These are phyloP conservation scores for Microbotryum lychnidis-dioicae DNA, from an alignment of 1,284 basidiomycete species.

Conservation along the genomic window DNA sequence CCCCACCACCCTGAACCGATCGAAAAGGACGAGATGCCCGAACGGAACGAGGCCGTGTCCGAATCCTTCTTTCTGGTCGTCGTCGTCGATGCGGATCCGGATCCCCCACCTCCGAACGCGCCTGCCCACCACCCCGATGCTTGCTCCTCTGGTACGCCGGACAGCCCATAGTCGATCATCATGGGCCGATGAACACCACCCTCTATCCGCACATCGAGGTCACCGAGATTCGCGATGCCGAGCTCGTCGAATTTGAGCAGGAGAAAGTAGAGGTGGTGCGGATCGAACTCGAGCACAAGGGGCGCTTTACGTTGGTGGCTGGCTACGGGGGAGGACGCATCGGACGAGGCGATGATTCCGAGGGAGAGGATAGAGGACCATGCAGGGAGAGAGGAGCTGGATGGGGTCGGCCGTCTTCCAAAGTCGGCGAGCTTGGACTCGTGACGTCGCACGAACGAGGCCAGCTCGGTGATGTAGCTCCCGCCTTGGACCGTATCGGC, in stretches of 20 bases:
- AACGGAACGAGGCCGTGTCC: conserved; percentile 36
- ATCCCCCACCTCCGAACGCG: conserved; percentile 50
- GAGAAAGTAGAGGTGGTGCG: conserved; percentile 77
- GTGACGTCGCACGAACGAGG: conserved; percentile 19
- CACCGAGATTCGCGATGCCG: conserved; percentile 58
- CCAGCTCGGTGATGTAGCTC: conserved; percentile 20
- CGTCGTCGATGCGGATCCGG: no score
- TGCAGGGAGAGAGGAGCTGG: conserved; percentile 1
- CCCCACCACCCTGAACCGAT: conserved; percentile 63
- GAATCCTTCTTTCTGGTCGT: background rate
- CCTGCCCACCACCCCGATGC: conserved; percentile 59
- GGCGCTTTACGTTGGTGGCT: conserved; percentile 8
- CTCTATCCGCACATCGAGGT: conserved; percentile 67
- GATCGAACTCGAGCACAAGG: conserved; percentile 60
- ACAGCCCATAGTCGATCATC: conserved; percentile 52
- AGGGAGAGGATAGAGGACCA: conserved; percentile 24
- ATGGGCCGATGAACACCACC: conserved; percentile 58
- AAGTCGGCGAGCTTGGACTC: conserved; percentile 26
- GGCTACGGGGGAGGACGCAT: background rate
- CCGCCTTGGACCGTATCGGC: background rate
- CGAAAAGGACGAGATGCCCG: conserved; percentile 64
- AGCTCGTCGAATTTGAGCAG: conserved; percentile 76
- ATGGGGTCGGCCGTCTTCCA: background rate
- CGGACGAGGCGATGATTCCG: conserved; percentile 19
- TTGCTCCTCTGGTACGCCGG: background rate